These are phyloP conservation scores for Hylodesmum podocarpum DNA, from an alignment of 306 rosid species.

Conservation along the genomic window DNA sequence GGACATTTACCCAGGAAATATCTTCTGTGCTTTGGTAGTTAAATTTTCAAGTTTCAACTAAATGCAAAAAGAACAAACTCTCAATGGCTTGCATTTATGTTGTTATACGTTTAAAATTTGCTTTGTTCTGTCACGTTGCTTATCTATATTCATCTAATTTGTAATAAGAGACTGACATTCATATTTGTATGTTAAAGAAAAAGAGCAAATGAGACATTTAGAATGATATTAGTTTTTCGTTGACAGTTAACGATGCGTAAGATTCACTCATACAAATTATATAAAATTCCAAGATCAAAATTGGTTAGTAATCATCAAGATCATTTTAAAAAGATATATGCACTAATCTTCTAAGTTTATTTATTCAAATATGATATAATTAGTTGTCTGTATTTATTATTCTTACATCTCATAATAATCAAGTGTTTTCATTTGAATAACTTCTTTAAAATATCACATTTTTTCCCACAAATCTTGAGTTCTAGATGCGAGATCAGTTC, in stretches of 20 bases:
- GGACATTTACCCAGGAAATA: constrained; percentile 67
- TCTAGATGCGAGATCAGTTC: no score
- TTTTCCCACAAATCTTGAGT: no score
- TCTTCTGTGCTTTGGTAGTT: constrained; percentile 45
- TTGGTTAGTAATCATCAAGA: no score
- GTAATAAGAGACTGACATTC: constrained; percentile 4
- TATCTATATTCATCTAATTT: no score
- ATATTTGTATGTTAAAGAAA: neutral
- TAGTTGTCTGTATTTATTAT: no score
- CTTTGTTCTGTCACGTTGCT: neutral
- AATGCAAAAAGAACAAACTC: neutral
- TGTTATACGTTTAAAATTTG: neutral
- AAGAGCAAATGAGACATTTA: neutral
- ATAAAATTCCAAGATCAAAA: no score
- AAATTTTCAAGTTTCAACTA: neutral
- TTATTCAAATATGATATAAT: neutral
- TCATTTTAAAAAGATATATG: neutral
- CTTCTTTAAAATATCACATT: no score
- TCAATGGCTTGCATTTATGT: neutral
- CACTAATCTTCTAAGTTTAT: neutral
- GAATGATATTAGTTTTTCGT: neutral
- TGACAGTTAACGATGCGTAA: neutral
- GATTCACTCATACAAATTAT: neutral
- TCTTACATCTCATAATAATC: neutral
- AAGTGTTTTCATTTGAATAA: neutral